Percentiles rank a stretch among this genome's conserved stretches.
phyloP scores from a whole-genome alignment of 116 monocot genomes.

The Zostera marina region DNA sequence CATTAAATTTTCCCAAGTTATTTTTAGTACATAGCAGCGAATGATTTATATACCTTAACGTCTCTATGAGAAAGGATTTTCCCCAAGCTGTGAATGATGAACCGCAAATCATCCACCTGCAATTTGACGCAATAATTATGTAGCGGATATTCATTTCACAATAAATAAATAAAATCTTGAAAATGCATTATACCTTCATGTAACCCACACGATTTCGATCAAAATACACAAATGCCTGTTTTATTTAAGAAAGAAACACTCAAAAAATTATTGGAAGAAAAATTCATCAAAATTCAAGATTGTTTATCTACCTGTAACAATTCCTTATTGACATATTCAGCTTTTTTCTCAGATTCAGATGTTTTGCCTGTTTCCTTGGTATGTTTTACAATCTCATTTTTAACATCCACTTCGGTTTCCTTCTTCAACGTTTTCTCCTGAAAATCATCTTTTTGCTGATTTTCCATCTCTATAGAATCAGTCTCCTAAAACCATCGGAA shows the following conservation, averaged over 20 bases:
- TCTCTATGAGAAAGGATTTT: slow-evolving; percentile 70
- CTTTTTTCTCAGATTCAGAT: slow-evolving; percentile 10
- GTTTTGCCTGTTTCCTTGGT: slow-evolving; percentile 3
- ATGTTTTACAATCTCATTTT: slow-evolving; percentile 19
- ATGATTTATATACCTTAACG: slow-evolving; percentile 44
- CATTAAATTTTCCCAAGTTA: too few relatives aligned
- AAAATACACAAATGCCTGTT: slow-evolving; percentile 88
- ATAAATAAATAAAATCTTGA: too few relatives aligned
- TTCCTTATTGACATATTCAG: slow-evolving; percentile 72
- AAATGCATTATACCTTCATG: slow-evolving; percentile 86
- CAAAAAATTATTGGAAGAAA: not conserved
- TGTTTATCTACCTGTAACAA: slow-evolving; percentile 43
- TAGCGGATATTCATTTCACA: too few relatives aligned
- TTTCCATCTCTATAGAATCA: not conserved
- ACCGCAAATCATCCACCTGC: slow-evolving; percentile 90
- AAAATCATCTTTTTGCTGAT: not conserved
- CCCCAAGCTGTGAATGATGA: slow-evolving; percentile 79
- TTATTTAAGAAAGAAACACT: not conserved
- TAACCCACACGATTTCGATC: slow-evolving; percentile 65
- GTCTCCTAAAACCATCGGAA: not conserved
- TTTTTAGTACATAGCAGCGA: too few relatives aligned
- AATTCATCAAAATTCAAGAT: not conserved
- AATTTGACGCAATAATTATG: slow-evolving; percentile 1
- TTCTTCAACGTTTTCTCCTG: slow-evolving; percentile 9
- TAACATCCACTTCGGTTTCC: slow-evolving; percentile 1